Evolutionary conservation across 2,329 filamentous ascomycete genomes (phyloP).

Genomic region (Colletotrichum incanum): DNA sequence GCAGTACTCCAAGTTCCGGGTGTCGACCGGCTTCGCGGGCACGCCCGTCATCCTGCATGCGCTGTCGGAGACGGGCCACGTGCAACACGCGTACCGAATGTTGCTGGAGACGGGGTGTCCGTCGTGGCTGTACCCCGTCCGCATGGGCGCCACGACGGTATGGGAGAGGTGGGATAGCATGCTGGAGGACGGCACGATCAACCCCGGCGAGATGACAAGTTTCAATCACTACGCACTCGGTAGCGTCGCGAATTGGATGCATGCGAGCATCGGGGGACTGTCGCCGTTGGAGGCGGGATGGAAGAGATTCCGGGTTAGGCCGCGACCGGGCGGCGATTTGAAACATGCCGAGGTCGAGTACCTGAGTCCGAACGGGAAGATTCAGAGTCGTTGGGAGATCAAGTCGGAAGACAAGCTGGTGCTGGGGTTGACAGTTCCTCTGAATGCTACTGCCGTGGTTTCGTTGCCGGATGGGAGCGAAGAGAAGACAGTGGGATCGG

Average conservation of each 20-base stretch:
- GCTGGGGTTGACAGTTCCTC: slow-evolving; percentile 12
- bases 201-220: slow-evolving; percentile 63
- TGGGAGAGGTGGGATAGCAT: slow-evolving; percentile 69
- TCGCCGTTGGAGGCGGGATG: slow-evolving; percentile 57
- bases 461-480: slow-evolving; percentile 17
- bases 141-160: slow-evolving; percentile 61
- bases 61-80: slow-evolving; percentile 48
- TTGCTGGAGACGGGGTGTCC: slow-evolving; percentile 61
- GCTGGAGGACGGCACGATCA: slow-evolving; percentile 59
- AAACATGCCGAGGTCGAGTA: slow-evolving; percentile 51
- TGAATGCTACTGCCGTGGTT: slow-evolving; percentile 6
- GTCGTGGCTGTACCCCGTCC: slow-evolving; percentile 64
- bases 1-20: slow-evolving; percentile 51
- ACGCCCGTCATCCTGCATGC: slow-evolving; percentile 57
- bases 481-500: slow-evolving; percentile 15
- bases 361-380: slow-evolving; percentile 50
- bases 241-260: slow-evolving; percentile 63
- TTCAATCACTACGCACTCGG: slow-evolving; percentile 67
- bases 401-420: background rate
- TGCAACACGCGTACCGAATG: slow-evolving; percentile 61
- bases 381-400: slow-evolving; percentile 49
- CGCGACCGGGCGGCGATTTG: slow-evolving; percentile 54
- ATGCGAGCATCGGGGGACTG: slow-evolving; percentile 59
- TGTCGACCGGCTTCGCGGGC: slow-evolving; percentile 61
- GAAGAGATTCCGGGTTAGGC: slow-evolving; percentile 54